Conservation (phyloP, 345 rosid genomes). For the Brassica incana region DNA sequence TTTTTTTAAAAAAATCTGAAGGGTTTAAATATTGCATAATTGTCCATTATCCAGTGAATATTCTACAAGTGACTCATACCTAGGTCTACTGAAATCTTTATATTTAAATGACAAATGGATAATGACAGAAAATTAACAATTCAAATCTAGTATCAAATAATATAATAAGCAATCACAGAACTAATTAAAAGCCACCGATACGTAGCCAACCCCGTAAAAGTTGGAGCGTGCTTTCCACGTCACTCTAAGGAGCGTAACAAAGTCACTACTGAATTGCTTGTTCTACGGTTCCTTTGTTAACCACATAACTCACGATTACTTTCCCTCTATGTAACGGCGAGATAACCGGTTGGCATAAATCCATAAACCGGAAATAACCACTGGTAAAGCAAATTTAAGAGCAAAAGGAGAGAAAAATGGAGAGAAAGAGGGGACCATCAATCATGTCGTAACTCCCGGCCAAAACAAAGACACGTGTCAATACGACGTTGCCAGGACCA, state of each 20-base stretch:
- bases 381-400: constrained; percentile 1
- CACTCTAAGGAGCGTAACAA: constrained; percentile 36
- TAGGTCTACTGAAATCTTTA: constrained; percentile 15
- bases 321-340: background rate
- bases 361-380: constrained; percentile 27
- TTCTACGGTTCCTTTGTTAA: background rate
- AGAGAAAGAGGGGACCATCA: constrained; percentile 45
- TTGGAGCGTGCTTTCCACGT: constrained; percentile 72
- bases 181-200: constrained; percentile 9
- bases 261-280: background rate
- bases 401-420: background rate
- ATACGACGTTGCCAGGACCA: constrained; percentile 47
- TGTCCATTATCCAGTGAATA: constrained; percentile 21
- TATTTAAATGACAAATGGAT: constrained; percentile 7
- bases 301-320: background rate
- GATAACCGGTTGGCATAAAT: constrained; percentile 17
- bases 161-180: background rate
- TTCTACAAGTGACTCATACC: constrained; percentile 20
- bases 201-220: constrained; percentile 31
- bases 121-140: background rate
- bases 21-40: background rate
- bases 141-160: background rate
- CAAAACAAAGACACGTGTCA: constrained; percentile 52
- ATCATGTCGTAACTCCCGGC: constrained; percentile 54
- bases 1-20: background rate